These are phyloP conservation scores for Leucoagaricus sp. DNA, from an alignment of 1,284 basidiomycete species.

Conservation along the genomic window DNA sequence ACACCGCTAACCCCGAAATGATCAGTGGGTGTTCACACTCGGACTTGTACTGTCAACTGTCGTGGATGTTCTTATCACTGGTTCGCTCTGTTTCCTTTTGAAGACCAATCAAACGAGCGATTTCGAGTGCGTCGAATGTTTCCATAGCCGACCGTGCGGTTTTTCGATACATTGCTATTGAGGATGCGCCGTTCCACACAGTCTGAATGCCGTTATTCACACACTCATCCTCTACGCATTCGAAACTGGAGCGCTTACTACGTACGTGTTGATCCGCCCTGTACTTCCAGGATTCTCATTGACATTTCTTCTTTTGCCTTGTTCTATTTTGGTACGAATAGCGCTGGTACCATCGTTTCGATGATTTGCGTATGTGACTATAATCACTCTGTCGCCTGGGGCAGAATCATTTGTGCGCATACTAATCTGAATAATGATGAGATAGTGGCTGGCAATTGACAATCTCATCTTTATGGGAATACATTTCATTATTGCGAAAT, in stretches of 20 bases:
- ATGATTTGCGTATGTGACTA: slow-evolving; percentile 46
- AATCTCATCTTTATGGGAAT: slow-evolving; percentile 31
- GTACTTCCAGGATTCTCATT: neutral
- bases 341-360: slow-evolving; percentile 47
- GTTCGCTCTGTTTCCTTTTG: slow-evolving; percentile 48
- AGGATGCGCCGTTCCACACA: slow-evolving; percentile 19
- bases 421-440: neutral
- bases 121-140: slow-evolving; percentile 31
- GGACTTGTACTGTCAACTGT: slow-evolving; percentile 52
- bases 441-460: neutral
- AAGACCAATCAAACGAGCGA: slow-evolving; percentile 41
- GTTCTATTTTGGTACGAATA: slow-evolving; percentile 18
- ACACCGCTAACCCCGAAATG: neutral
- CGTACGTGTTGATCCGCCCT: slow-evolving; percentile 33
- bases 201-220: slow-evolving; percentile 50
- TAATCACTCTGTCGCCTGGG: neutral
- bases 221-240: slow-evolving; percentile 51
- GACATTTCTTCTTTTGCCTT: neutral
- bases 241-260: slow-evolving; percentile 54
- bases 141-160: neutral
- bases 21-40: slow-evolving; percentile 56
- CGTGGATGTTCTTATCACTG: slow-evolving; percentile 54
- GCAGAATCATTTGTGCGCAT: no score
- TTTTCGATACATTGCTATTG: neutral
- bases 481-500: slow-evolving; percentile 28